Base-by-base conservation (phyloP, 129 eudicot genomes). In the Kitagawia praeruptora region DNA sequence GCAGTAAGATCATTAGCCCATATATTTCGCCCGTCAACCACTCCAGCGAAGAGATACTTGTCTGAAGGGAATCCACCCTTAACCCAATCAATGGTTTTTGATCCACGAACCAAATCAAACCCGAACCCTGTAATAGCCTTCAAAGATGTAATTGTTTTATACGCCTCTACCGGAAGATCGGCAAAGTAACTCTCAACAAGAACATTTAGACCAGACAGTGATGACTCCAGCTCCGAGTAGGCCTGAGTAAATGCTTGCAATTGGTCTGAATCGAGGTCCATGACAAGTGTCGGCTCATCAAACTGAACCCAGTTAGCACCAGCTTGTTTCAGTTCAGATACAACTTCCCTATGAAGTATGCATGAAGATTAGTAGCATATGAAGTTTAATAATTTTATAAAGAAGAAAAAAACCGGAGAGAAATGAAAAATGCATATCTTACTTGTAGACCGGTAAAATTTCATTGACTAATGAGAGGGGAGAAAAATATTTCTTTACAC, bases 1-100 rank as follows among this genome's bases (percentile, higher is more conserved):
- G 91, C 84, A 80, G 87, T 80, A 75, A 92, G 96, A 80, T 90
- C 97, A 80, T 92, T 92, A 75, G 97, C 97, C 97, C 97, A 92
- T n/a, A 92, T 90, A 88, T 90, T 92, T 80, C 97, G 87, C 79
- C 97, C 97, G 42, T 88, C 91, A 76, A 88, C 91, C 73, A 88
- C 85, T 73, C 91, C 91, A 45, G 91, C 91, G 67, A 85, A 88
- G 38, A 85, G 85, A 47, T 81, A 81, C 47, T 85, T 85, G 19
- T 79, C 88, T 16, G 88, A 78, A 45, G 88, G 88, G 71, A 85
- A 81, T 51, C 79, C 85, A 70, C 76, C 45, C 88, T 78, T 85
- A 38, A 85, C 72, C 74, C 79, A 82, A 42, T 81, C 88, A 49
- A 85, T 54, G 25, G 83, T 85, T 70, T 86, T 75, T 71, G 87